These are phyloP conservation scores for Hypoxylon sp. DNA, from an alignment of 2,329 filamentous ascomycete genomes.

Conservation along the genomic window DNA sequence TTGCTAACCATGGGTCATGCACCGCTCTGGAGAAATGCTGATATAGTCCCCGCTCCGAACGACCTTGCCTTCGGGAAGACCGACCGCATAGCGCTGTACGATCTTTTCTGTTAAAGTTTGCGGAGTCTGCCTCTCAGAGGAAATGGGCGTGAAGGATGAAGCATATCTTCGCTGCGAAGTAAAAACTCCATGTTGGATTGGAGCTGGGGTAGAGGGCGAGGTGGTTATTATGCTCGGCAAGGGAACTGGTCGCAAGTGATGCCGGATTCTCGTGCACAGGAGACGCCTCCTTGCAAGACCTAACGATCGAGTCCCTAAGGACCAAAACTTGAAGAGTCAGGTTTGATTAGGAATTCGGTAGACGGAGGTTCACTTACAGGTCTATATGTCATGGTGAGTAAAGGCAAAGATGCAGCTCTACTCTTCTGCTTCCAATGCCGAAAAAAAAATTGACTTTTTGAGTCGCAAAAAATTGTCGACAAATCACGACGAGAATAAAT, in stretches of 20 bases:
- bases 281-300: background rate
- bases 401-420: background rate
- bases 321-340: background rate
- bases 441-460: background rate
- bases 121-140: constrained; percentile 55
- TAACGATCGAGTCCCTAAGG: background rate
- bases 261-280: background rate
- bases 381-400: constrained; percentile 1
- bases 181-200: background rate
- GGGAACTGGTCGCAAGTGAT: background rate
- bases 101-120: constrained; percentile 96
- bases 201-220: background rate
- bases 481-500: background rate
- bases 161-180: background rate
- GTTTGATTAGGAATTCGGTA: background rate
- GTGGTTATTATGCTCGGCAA: background rate
- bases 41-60: constrained; percentile 89
- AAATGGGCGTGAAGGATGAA: background rate
- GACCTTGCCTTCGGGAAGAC: constrained; percentile 79
- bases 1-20: constrained; percentile 74
- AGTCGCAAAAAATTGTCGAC: background rate
- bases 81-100: constrained; percentile 84
- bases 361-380: background rate
- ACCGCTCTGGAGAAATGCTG: constrained; percentile 77
- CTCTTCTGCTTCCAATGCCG: background rate